Evolutionary conservation across 176 grass and related monocot species (phyloP), one percentile per base, ranked within the genome.

Genomic region (Dendrocalamus sinicus): DNA sequence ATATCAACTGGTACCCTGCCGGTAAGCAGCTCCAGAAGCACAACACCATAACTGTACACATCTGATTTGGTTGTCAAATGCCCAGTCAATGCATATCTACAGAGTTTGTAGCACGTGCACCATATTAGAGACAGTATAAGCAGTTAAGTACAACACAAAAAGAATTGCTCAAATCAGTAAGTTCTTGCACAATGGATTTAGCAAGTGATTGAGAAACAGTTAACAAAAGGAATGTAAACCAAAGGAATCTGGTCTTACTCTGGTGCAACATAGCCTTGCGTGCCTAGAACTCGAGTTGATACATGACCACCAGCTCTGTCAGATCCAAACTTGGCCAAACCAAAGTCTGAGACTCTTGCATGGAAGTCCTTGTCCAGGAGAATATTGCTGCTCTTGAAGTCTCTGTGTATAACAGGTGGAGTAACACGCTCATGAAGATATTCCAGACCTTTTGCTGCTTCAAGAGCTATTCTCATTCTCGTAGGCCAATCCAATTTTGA

Each of bases 361-460:
- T 88, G 90, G 72, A 92, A 99, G 68, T 92, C 90, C 61, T 89
- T 90, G 83, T 96, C 97, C 82, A 99, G 89, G 35, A 99, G 86
- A 85, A 99, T 99, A 83, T 99, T 99, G 89, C 97, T 96, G 87
- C 92, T 99, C 89, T 99, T 99, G 88, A 99, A 96, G 83, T 99
- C 94, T 72, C 94, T 91, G 67, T 99, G 97, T 84, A 99, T 96
- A 68, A 99, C 92, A 65, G 97, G 92, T 65, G 94, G 92, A 71
- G 68, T 91, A 52, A 95, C 91, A 22, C 82, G 94, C 88, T 99
- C 96, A 22, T 99, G 96, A 79, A 99, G 93, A 88, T 96, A 99
- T 73, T 99, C 93, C 37, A 99, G 80, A 76, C 96, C 96, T 96
- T 94, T 94, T 73, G 96, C 94, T 73, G 96, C 91, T 94, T 99